Percentiles rank a stretch among this genome's conserved stretches.
Conservation (phyloP, 805 yeast species). For the Sugiyamaella lignohabitans region DNA sequence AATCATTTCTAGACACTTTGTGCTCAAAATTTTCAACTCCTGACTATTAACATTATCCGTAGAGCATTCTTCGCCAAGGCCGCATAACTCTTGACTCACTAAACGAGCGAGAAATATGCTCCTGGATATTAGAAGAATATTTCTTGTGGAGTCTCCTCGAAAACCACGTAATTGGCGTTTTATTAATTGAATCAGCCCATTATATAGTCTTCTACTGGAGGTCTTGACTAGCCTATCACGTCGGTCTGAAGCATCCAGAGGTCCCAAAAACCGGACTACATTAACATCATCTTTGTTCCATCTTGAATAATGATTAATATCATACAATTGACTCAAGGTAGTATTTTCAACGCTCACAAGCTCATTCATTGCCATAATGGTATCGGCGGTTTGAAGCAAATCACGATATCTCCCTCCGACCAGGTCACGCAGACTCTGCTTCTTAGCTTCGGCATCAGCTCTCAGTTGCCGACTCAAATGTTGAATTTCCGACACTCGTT, state of each 20-base stretch:
- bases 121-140: constrained; percentile 1
- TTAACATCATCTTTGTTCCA: constrained; percentile 13
- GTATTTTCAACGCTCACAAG: constrained; percentile 9
- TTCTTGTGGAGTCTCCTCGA: neutral
- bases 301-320: constrained; percentile 7
- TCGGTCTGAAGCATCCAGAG: neutral
- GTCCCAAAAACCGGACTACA: constrained; percentile 5
- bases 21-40: neutral
- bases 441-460: constrained; percentile 15
- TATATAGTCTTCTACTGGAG: constrained; percentile 1
- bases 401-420: constrained; percentile 22
- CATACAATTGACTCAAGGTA: constrained; percentile 11
- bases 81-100: neutral
- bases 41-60: too few species aligned
- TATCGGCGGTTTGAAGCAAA: constrained; percentile 22
- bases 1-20: neutral
- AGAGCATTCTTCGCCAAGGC: too few species aligned
- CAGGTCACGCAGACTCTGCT: constrained; percentile 18
- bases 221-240: neutral
- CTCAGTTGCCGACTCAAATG: constrained; percentile 7
- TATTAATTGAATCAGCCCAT: constrained; percentile 5
- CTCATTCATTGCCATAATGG: constrained; percentile 17
- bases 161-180: constrained; percentile 1
- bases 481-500: constrained; percentile 18
- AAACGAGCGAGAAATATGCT: constrained; percentile 3